Conservation (phyloP, 2,329 filamentous ascomycete genomes). For the Graphilbum ipis-grandicollis region DNA sequence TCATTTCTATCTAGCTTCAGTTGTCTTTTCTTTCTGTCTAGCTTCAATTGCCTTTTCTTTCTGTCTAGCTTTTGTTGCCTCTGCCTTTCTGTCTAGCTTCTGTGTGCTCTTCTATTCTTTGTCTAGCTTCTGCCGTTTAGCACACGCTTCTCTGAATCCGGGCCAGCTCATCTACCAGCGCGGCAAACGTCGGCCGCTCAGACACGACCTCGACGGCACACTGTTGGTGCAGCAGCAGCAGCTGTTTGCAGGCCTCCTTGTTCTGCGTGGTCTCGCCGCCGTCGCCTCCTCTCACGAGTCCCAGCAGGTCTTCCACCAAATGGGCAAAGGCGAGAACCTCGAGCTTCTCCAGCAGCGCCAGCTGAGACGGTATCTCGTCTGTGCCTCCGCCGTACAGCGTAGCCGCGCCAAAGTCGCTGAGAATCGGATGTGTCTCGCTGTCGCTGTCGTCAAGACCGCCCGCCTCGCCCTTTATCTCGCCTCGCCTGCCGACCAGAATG, state of each 20-base stretch:
- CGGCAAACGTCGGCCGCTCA: constrained; percentile 16
- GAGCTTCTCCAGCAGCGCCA: constrained; percentile 21
- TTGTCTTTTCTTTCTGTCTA: too few species aligned
- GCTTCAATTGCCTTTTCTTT: too few species aligned
- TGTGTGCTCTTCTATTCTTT: too few species aligned
- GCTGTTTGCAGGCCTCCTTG: constrained; percentile 6
- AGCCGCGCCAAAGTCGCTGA: constrained; percentile 30
- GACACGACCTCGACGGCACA: constrained; percentile 13
- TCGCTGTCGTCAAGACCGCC: background rate
- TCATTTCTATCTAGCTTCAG: too few species aligned
- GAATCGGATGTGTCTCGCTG: constrained; percentile 21
- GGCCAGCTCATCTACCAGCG: constrained; percentile 11
- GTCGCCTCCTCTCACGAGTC: constrained; percentile 12
- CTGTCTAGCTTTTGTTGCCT: too few species aligned
- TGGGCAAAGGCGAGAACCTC: constrained; percentile 30
- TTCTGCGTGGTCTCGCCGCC: background rate
- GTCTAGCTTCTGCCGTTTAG: too few species aligned
- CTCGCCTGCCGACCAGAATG: constrained; percentile 17
- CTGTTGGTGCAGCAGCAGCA: constrained; percentile 13
- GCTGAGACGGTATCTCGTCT: background rate
- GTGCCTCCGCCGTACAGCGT: constrained; percentile 20
- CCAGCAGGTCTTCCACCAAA: constrained; percentile 25
- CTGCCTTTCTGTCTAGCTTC: too few species aligned
- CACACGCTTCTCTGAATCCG: too few species aligned
- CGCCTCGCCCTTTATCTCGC: too few species aligned